Evolutionary conservation across 495 filamentous ascomycete genomes (phyloP), one percentile per base, ranked within the genome.

Genomic region (Podospora appendiculata): DNA sequence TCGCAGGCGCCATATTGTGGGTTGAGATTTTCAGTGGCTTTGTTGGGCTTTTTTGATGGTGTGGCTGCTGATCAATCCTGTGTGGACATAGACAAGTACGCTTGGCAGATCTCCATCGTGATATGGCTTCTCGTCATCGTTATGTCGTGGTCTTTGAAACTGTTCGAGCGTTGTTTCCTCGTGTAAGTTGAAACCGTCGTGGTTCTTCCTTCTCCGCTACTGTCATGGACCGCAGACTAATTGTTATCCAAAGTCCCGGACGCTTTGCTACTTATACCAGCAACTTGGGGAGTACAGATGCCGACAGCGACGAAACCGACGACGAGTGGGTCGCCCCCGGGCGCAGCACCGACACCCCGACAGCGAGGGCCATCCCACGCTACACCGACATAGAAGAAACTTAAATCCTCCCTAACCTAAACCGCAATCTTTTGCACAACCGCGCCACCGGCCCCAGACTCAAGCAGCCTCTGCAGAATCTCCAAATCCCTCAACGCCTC

Each of bases 401-500:
- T 25, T 25, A 25, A 25, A 25, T 25, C 25, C 5, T 5, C 25
- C 25, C 25, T 25, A 25, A 25, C 25, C 5, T 47, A 57, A 44
- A 9, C 32, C 1, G 44, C 45, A 35, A 63, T 44, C 0, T 16
- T 41, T 57, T 64, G 58, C 11, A 63, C 50, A 19, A n/a, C 41
- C 1, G 80, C 83, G 9, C 75, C 63, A 13, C 62, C 62, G 55
- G 80, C 81, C 1, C 84, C 81, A 62, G 81, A 84, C 63, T 65
- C 70, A 57, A 88, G 61, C 68, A 87, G 75, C 49, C 71, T 69
- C 67, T 87, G 82, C 70, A 81, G 58, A 51, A 90, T 60, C 66
- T 85, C 79, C 53, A 93, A 64, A 73, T 91, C 88, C 43, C 67
- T 77, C 62, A 89, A 64, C 44, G 82, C 88, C 61, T 89, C 77